Conservation (phyloP, 192 early-diverging fungal species). For the Rhizophlyctis rosea region DNA sequence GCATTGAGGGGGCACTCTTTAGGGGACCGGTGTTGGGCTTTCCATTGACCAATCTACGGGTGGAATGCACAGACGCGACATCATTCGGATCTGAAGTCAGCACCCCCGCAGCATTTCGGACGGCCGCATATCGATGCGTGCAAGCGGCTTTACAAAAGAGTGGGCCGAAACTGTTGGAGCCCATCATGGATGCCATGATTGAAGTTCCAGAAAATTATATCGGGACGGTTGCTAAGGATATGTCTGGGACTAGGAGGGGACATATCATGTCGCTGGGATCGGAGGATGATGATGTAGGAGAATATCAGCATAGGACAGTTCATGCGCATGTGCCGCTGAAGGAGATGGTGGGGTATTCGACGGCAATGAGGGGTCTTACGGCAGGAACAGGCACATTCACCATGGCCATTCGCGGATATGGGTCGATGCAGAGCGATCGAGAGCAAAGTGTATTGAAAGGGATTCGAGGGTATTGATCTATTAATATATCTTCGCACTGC, state of each 20-base stretch:
- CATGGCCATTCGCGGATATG: conserved; percentile 83
- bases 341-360: conserved; percentile 83
- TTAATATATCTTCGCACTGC: too few relatives aligned
- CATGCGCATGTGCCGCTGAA: conserved; percentile 58
- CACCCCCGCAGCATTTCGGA: conserved; percentile 33
- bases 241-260: conserved; percentile 74
- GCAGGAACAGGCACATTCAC: conserved; percentile 80
- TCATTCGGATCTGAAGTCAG: conserved; percentile 32
- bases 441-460: conserved; percentile 68
- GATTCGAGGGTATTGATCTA: conserved; percentile 58
- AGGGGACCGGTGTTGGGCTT: conserved; percentile 80
- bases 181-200: conserved; percentile 75
- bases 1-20: conserved; percentile 63
- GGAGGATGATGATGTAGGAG: conserved; percentile 28
- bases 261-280: conserved; percentile 57
- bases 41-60: conserved; percentile 56
- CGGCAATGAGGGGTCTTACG: conserved; percentile 76
- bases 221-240: conserved; percentile 75
- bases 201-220: conserved; percentile 68
- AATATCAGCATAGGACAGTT: conserved; percentile 17
- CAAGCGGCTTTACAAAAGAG: conserved; percentile 43
- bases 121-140: conserved; percentile 44
- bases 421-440: conserved; percentile 68
- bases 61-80: conserved; percentile 21
- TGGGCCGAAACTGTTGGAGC: conserved; percentile 62